phyloP scores from a whole-genome alignment of 23 red algal species.

The Gracilaria domingensis region DNA sequence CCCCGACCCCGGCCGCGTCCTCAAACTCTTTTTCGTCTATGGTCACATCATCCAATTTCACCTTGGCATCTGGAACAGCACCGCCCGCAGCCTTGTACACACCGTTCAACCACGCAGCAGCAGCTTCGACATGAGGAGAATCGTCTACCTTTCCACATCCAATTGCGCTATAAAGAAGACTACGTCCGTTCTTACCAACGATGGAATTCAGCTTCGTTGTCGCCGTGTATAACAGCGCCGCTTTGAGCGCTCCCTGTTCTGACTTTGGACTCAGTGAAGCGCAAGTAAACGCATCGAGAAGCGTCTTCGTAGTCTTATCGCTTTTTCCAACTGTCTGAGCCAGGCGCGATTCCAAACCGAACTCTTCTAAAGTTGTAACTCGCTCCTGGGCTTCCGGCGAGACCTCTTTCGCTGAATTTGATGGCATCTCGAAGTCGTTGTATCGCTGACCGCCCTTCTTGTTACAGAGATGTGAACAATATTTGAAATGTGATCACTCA shows the following conservation, averaged over 20 bases:
- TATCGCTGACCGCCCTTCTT: not conserved
- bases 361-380: slow-evolving; percentile 16
- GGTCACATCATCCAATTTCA: slow-evolving; percentile 46
- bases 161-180: slow-evolving; percentile 72
- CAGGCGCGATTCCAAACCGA: slow-evolving; percentile 57
- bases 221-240: slow-evolving; percentile 72
- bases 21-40: slow-evolving; percentile 62
- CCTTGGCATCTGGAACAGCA: slow-evolving; percentile 30
- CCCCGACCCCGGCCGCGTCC: slow-evolving; percentile 82
- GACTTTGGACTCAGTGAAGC: slow-evolving; percentile 29
- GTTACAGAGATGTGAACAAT: not conserved
- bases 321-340: slow-evolving; percentile 39
- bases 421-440: slow-evolving; percentile 22
- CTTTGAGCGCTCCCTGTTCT: slow-evolving; percentile 28
- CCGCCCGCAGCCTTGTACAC: slow-evolving; percentile 46
- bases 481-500: too few species aligned
- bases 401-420: not conserved
- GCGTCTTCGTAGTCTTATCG: slow-evolving; percentile 49
- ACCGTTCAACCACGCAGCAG: slow-evolving; percentile 67
- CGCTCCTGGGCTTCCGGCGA: slow-evolving; percentile 30
- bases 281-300: slow-evolving; percentile 38
- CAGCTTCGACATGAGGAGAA: slow-evolving; percentile 85
- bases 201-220: slow-evolving; percentile 63
- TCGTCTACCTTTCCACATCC: slow-evolving; percentile 65
- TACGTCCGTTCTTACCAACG: slow-evolving; percentile 60